phyloP scores from a whole-genome alignment of 2,329 filamentous ascomycete species.

The Penicillium sp. region DNA sequence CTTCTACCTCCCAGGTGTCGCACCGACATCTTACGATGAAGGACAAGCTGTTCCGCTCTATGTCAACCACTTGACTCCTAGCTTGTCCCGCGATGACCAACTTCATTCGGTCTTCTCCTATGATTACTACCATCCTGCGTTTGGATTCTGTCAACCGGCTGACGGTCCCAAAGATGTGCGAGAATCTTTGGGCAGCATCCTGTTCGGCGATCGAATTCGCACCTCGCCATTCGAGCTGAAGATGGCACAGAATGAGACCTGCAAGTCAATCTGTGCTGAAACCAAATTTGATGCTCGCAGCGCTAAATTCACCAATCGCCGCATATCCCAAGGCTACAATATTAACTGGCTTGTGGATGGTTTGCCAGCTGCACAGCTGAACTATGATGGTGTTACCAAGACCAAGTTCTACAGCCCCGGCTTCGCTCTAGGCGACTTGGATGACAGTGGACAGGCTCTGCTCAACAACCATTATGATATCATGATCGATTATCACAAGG shows the following conservation, averaged over 20 bases:
- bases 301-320: constrained; percentile 76
- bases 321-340: constrained; percentile 83
- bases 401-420: constrained; percentile 88
- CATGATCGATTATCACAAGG: constrained; percentile 84
- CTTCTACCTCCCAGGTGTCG: constrained; percentile 96
- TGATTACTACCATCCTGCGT: constrained; percentile 89
- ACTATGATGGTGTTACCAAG: constrained; percentile 72
- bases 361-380: constrained; percentile 82
- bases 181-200: constrained; percentile 90
- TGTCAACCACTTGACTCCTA: constrained; percentile 90
- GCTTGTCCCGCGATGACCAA: constrained; percentile 75
- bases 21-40: constrained; percentile 84
- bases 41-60: constrained; percentile 81
- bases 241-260: constrained; percentile 85
- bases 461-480: constrained; percentile 98
- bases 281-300: constrained; percentile 66
- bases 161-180: constrained; percentile 76
- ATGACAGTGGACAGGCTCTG: constrained; percentile 57
- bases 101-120: constrained; percentile 92
- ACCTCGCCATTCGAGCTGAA: constrained; percentile 90
- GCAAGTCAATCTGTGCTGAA: constrained; percentile 74
- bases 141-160: constrained; percentile 83
- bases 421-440: constrained; percentile 71
- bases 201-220: constrained; percentile 96
- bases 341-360: constrained; percentile 96